Conservation (phyloP, 2,329 filamentous ascomycete species). For the Chaetomiaceae sp. region DNA sequence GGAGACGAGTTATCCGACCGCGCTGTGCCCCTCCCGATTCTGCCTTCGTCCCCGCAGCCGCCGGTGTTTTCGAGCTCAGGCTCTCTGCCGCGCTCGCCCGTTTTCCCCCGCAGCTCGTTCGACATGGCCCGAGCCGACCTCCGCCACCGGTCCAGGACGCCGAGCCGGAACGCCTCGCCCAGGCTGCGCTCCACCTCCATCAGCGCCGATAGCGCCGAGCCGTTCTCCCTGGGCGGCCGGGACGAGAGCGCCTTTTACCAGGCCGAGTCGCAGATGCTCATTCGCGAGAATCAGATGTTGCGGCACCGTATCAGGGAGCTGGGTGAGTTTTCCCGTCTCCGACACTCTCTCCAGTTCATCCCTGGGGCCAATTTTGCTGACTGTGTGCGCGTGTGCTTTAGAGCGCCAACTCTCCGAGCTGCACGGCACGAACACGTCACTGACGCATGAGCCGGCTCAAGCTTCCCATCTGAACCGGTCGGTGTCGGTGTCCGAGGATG, state of each 20-base stretch:
- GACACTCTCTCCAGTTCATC: not conserved
- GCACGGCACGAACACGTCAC: conserved; percentile 27
- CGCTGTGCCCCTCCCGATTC: conserved; percentile 28
- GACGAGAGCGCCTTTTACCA: conserved; percentile 77
- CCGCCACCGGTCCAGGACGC: conserved; percentile 51
- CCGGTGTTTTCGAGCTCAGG: conserved; percentile 30
- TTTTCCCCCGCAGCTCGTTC: conserved; percentile 50
- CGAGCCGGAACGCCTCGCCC: conserved; percentile 52
- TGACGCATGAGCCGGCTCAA: conserved; percentile 43
- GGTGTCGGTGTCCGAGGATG: conserved; percentile 40
- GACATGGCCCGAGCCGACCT: conserved; percentile 52
- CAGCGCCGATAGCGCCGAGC: conserved; percentile 52
- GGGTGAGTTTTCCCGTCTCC: conserved; percentile 49
- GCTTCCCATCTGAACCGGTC: conserved; percentile 44
- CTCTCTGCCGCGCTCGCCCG: conserved; percentile 47
- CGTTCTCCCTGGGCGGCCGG: conserved; percentile 54
- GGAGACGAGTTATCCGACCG: conserved; percentile 39
- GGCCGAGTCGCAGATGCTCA: conserved; percentile 71
- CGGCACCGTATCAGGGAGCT: conserved; percentile 67
- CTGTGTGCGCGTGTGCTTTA: no score
- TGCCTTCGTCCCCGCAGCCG: conserved; percentile 17
- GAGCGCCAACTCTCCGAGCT: conserved; percentile 48
- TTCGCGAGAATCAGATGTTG: conserved; percentile 78
- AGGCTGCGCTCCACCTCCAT: conserved; percentile 52
- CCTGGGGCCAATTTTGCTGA: conserved; percentile 16